Base-by-base conservation (phyloP, 805 yeast genomes). In the Cyberlindnera misumaiensis region DNA sequence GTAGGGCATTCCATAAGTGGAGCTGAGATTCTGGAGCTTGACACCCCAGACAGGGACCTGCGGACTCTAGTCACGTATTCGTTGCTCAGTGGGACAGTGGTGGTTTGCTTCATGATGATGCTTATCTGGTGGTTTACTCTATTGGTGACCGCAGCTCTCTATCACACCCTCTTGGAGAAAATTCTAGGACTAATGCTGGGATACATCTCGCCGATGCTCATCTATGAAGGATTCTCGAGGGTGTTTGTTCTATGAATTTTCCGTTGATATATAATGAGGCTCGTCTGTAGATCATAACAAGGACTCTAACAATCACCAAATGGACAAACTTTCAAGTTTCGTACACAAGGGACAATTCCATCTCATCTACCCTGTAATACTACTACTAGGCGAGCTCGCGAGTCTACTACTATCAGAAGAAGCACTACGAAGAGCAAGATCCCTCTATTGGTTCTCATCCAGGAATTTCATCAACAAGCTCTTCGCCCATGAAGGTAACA, bases 381-480 rank as follows among this genome's bases (percentile, higher is more conserved):
- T 44, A 8, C 6, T 27, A 6, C 4, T 28, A 9, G 48, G 48
- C 24, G 8, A 20, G 24, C 24, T 20, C 8, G 24, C 8, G 8
- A 20, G 24, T 20, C 24, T 20, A 8, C 8, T 20, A 8, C 8
- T 20, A 20, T 20, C 24, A 20, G 24, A 20, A 6, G 8, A 20
- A 20, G 24, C 24, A 8, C 24, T 20, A 20, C 24, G 24, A 20
- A 20, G 8, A 8, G 24, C 24, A 20, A 20, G 30, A 31, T 8
- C 11, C n/a, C 14, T 33, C 5, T 45, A 45, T 18, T 45, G 45
- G 46, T 43, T 45, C 27, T 45, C 48, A 1, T 42, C 46, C 3
- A 18, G 30, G 8, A 45, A 42, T 24, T 7, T 38, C 25, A 11
- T 45, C 16, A 45, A 45, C 39, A 27, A 25, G 30, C 26, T 36